Percentiles rank a stretch among this genome's conserved stretches.
These are phyloP conservation scores for Truncatella angustata DNA, from an alignment of 2,329 filamentous ascomycete genomes.

Conservation along the genomic window DNA sequence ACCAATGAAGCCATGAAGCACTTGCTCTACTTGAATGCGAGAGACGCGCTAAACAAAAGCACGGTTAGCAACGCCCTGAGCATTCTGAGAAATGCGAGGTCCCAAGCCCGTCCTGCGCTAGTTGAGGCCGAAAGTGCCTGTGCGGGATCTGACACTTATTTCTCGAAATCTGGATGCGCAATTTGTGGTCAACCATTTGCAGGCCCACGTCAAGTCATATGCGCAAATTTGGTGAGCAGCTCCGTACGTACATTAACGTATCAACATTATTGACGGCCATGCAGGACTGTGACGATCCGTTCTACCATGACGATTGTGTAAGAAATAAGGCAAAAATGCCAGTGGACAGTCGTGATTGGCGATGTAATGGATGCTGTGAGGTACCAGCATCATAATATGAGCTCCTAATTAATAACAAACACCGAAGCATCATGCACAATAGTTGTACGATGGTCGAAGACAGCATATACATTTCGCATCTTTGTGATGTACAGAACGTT, in stretches of 20 bases:
- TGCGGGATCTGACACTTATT: slow-evolving; percentile 35
- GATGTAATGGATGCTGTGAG: slow-evolving; percentile 41
- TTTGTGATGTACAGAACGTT: too few relatives aligned
- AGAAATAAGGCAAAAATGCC: slow-evolving; percentile 32
- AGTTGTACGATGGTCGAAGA: too few relatives aligned
- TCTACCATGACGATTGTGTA: slow-evolving; percentile 51
- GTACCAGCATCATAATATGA: too few relatives aligned
- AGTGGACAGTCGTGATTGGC: slow-evolving; percentile 37
- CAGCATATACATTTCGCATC: too few relatives aligned
- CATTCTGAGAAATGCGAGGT: slow-evolving; percentile 42
- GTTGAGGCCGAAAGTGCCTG: slow-evolving; percentile 21
- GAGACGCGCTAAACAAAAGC: slow-evolving; percentile 44
- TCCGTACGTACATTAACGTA: background rate
- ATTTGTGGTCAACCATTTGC: slow-evolving; percentile 45
- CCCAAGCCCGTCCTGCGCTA: slow-evolving; percentile 22
- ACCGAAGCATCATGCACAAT: too few relatives aligned
- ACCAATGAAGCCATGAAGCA: slow-evolving; percentile 57
- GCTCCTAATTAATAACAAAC: too few relatives aligned
- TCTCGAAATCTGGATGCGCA: slow-evolving; percentile 43
- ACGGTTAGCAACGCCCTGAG: slow-evolving; percentile 41
- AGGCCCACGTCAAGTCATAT: slow-evolving; percentile 45
- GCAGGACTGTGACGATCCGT: slow-evolving; percentile 40
- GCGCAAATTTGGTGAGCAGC: slow-evolving; percentile 46
- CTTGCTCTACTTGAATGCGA: slow-evolving; percentile 47
- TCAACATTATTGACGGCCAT: slow-evolving; percentile 14